Conservation (phyloP, 106 monocot genomes). For the Acanthochlamys bracteata region DNA sequence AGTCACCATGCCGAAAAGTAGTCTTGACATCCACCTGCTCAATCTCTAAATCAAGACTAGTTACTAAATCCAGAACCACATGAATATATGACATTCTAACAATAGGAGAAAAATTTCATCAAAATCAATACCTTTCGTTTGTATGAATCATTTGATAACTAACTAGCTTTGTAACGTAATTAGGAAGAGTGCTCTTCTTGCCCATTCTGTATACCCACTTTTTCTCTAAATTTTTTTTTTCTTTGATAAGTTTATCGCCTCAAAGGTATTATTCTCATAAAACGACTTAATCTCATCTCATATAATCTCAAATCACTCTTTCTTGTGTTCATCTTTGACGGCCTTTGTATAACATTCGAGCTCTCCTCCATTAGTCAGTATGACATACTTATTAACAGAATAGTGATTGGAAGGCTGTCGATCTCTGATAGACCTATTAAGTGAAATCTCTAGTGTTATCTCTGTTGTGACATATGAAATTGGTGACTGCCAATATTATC, state of each 20-base stretch:
- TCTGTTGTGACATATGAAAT: no score
- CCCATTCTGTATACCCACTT: background rate
- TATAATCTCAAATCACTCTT: background rate
- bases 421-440: background rate
- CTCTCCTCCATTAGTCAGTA: constrained; percentile 1
- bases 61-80: background rate
- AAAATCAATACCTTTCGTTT: background rate
- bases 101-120: background rate
- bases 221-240: background rate
- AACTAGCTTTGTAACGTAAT: background rate
- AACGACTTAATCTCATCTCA: background rate
- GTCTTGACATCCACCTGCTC: background rate
- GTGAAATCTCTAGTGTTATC: background rate
- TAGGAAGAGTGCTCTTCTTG: background rate
- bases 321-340: background rate
- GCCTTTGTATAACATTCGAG: background rate
- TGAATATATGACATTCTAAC: background rate
- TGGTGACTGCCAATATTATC: background rate
- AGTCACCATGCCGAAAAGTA: background rate
- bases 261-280: background rate
- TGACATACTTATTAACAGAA: background rate
- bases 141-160: background rate
- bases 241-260: background rate
- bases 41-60: background rate
- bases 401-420: background rate